These are phyloP conservation scores for Mortierella sp. DNA, from an alignment of 371 early-diverging fungal genomes.

Conservation along the genomic window DNA sequence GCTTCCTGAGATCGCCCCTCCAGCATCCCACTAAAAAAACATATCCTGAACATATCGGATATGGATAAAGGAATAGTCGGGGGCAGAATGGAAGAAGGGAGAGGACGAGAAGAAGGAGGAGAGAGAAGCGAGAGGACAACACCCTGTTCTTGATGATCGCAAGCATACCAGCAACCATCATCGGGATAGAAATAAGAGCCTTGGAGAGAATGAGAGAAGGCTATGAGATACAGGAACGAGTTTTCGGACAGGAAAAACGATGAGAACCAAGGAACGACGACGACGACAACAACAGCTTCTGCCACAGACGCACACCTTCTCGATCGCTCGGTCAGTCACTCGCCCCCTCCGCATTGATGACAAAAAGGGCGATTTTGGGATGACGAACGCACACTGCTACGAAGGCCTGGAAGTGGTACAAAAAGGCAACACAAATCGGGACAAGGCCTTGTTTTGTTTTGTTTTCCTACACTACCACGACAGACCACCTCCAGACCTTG, in stretches of 20 bases:
- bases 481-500: neutral
- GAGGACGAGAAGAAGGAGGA: neutral
- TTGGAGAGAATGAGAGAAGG: neutral
- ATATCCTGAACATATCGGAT: neutral
- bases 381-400: neutral
- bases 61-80: slow-evolving; percentile 16
- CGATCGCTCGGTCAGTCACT: neutral
- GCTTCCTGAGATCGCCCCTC: slow-evolving; percentile 58
- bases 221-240: neutral
- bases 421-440: neutral
- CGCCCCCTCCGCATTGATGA: neutral
- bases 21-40: slow-evolving; percentile 56
- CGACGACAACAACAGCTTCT: neutral
- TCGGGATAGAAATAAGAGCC: neutral
- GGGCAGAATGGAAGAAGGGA: neutral
- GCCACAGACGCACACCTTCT: neutral
- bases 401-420: neutral
- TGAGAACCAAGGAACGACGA: neutral
- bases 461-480: neutral
- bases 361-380: slow-evolving; percentile 9
- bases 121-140: neutral
- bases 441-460: neutral
- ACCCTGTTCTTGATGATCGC: neutral
- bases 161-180: neutral
- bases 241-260: neutral